Evolutionary conservation across 1,284 basidiomycete species (phyloP).

Genomic region (Mycena sp.): DNA sequence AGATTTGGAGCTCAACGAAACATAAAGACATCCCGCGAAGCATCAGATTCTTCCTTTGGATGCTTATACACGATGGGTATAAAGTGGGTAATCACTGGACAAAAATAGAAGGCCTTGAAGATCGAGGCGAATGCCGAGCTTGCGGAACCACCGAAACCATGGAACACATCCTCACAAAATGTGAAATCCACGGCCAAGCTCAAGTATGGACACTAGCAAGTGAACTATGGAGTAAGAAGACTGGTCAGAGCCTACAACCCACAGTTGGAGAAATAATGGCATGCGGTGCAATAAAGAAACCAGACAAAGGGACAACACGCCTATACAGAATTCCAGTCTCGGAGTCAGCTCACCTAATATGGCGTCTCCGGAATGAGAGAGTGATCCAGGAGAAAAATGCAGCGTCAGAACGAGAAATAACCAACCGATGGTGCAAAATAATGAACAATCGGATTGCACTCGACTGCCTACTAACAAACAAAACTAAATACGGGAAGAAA

Average conservation of each 20-base stretch:
- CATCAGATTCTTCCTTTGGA: conserved; percentile 13
- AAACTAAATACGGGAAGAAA: background rate
- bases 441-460: no score
- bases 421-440: no score
- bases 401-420: no score
- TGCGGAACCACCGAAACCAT: conserved; percentile 3
- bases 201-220: background rate
- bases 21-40: background rate
- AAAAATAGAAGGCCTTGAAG: background rate
- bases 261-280: background rate
- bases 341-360: conserved; percentile 15
- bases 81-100: conserved; percentile 4
- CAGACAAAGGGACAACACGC: background rate
- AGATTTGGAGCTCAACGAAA: background rate
- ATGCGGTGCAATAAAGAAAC: background rate
- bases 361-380: conserved; percentile 3
- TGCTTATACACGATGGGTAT: conserved; percentile 13
- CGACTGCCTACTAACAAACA: no score
- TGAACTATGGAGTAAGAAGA: conserved; percentile 2
- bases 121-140: background rate
- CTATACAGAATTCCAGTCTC: conserved; percentile 15
- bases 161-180: conserved; percentile 5
- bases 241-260: background rate
- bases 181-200: background rate
- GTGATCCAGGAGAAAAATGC: no score